Percentiles rank a stretch among this genome's conserved stretches.
Evolutionary conservation across 2,329 filamentous ascomycete species (phyloP).

Genomic region (Ophiostoma pallidulum): DNA sequence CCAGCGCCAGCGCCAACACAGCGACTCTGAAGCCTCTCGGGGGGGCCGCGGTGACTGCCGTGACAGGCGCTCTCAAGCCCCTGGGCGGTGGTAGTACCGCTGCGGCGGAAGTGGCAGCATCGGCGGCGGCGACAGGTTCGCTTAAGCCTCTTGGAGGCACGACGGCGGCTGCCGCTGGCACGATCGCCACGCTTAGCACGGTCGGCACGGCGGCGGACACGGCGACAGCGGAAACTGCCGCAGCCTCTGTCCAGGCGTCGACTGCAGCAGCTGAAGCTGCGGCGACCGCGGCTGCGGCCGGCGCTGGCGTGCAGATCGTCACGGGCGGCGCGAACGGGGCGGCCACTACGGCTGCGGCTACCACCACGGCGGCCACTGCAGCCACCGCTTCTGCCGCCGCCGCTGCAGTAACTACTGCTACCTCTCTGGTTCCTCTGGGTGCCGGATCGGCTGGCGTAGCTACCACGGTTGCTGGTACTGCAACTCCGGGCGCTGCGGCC

Average conservation of each 20-base stretch:
- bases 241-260: neutral
- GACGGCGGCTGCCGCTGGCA: neutral
- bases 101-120: too few species aligned
- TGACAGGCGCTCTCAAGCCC: slow-evolving; percentile 6
- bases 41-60: slow-evolving; percentile 39
- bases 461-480: neutral
- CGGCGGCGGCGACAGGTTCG: slow-evolving; percentile 1
- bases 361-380: neutral
- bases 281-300: neutral
- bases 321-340: neutral
- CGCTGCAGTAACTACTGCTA: neutral
- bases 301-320: neutral
- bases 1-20: slow-evolving; percentile 4
- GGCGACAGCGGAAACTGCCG: too few species aligned
- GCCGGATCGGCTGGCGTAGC: neutral
- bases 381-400: neutral
- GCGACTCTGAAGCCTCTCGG: slow-evolving; percentile 7
- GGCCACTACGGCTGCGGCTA: neutral
- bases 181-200: too few species aligned
- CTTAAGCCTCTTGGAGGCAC: slow-evolving; percentile 14
- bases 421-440: neutral
- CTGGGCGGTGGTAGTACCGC: slow-evolving; percentile 32
- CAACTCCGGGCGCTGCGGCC: neutral
- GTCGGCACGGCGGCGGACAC: too few species aligned
- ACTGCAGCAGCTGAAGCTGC: neutral